Conservation (phyloP, 176 grass and related monocot genomes). For the Bromus sterilis region DNA sequence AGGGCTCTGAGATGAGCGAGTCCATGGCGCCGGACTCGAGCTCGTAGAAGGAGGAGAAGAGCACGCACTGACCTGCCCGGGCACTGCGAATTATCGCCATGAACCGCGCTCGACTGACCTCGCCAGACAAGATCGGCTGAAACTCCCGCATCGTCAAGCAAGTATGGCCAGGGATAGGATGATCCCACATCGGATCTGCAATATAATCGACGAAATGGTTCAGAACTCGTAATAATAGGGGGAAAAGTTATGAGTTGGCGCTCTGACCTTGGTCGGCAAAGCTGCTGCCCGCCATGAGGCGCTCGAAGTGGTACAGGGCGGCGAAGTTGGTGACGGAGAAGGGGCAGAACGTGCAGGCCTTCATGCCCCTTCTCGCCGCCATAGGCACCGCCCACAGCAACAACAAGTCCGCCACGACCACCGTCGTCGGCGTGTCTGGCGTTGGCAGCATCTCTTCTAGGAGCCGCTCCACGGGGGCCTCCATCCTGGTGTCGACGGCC, state of each 20-base stretch:
- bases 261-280: too few species aligned
- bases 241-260: neutral
- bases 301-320: neutral
- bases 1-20: neutral
- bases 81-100: neutral
- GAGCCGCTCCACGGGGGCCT: slow-evolving; percentile 31
- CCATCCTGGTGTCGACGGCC: slow-evolving; percentile 43
- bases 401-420: neutral
- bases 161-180: too few species aligned
- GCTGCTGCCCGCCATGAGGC: neutral
- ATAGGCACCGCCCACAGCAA: neutral
- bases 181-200: too few species aligned
- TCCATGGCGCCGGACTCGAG: neutral
- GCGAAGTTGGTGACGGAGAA: neutral
- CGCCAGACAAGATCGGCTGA: too few species aligned
- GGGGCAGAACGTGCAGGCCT: neutral
- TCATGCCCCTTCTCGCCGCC: neutral
- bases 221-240: too few species aligned
- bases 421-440: too few species aligned
- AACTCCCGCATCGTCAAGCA: too few species aligned
- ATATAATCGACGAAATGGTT: too few species aligned
- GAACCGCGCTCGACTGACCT: neutral
- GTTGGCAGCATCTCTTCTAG: neutral
- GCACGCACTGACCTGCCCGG: neutral
- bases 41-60: neutral